Evolutionary conservation across 1,284 basidiomycete genomes (phyloP).

Genomic region (Pseudomicrostroma phylloplanum): DNA sequence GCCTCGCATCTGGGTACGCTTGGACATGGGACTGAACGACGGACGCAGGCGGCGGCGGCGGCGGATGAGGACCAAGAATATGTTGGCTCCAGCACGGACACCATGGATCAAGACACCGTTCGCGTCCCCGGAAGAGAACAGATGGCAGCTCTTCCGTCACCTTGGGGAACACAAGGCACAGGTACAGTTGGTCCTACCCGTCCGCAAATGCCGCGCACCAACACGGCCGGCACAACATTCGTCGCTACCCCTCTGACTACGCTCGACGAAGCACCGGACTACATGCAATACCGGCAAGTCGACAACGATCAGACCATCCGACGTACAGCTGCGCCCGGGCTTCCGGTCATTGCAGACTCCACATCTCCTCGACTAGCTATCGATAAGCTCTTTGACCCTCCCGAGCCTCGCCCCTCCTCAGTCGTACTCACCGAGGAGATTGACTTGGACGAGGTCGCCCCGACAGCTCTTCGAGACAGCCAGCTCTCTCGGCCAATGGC

Average conservation of each 20-base stretch:
- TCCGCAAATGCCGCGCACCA: slow-evolving; percentile 25
- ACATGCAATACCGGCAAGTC: slow-evolving; percentile 23
- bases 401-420: slow-evolving; percentile 25
- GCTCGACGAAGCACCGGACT: slow-evolving; percentile 23
- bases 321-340: slow-evolving; percentile 21
- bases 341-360: slow-evolving; percentile 19
- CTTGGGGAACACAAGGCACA: no score
- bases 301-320: slow-evolving; percentile 20
- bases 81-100: no score
- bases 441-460: background rate
- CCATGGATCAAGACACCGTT: no score
- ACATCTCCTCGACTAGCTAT: slow-evolving; percentile 5
- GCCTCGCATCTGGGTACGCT: background rate
- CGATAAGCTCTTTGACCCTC: slow-evolving; percentile 21
- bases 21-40: no score
- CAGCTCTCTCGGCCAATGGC: slow-evolving; percentile 13
- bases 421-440: slow-evolving; percentile 33
- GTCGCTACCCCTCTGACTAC: slow-evolving; percentile 23
- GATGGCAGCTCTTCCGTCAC: no score
- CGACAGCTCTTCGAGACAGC: slow-evolving; percentile 4
- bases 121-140: no score
- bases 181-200: no score
- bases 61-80: no score
- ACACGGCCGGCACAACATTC: slow-evolving; percentile 36
- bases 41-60: no score